Percentiles rank a stretch among this genome's conserved stretches.
These are phyloP conservation scores for Boletus pseudopeckii DNA, from an alignment of 768 basidiomycete species.

Conservation along the genomic window DNA sequence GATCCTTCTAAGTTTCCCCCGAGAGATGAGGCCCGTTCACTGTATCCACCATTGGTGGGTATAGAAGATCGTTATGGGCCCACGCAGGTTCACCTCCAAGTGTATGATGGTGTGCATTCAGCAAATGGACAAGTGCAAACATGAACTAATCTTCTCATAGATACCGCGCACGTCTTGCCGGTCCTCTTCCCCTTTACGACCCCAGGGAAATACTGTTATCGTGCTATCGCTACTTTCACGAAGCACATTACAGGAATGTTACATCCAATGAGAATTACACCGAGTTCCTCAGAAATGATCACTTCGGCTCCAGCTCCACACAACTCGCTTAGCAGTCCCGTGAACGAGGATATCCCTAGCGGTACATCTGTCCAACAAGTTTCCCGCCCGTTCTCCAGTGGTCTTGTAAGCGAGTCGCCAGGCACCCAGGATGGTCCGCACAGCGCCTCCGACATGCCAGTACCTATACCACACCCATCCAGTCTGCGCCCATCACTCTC, in stretches of 20 bases:
- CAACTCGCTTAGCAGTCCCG: conserved; percentile 1
- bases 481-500: conserved; percentile 7
- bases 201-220: conserved; percentile 76
- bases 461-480: background rate
- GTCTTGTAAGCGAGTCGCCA: background rate
- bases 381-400: conserved; percentile 2
- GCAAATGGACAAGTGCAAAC: conserved; percentile 21
- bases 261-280: conserved; percentile 8
- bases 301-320: background rate
- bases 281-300: conserved; percentile 9
- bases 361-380: background rate
- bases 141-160: conserved; percentile 32
- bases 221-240: conserved; percentile 69
- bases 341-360: background rate
- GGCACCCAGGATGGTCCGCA: background rate
- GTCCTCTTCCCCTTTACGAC: conserved; percentile 74
- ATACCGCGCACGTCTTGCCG: conserved; percentile 70
- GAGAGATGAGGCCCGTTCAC: conserved; percentile 38
- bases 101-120: conserved; percentile 69
- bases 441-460: background rate
- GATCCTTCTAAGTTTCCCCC: conserved; percentile 67
- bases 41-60: conserved; percentile 57
- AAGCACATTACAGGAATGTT: conserved; percentile 59
- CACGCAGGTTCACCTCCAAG: conserved; percentile 87
- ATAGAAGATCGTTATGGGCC: conserved; percentile 53